Evolutionary conservation across 345 rosid genomes (phyloP), one percentile per base, ranked within the genome.

Genomic region (Brassica juncea): DNA sequence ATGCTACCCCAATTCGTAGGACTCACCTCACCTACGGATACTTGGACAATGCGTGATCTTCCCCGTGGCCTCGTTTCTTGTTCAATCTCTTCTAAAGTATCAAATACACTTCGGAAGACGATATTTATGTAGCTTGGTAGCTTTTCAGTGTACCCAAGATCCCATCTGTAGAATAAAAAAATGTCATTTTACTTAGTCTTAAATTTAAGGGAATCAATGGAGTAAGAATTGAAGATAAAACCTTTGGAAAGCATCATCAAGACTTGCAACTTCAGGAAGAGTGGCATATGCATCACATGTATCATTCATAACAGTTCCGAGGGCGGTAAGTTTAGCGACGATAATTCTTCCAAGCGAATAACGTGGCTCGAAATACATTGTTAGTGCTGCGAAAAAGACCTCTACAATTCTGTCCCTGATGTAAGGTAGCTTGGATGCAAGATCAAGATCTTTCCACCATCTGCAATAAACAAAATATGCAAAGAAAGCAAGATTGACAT

Each of bases 241-340:
- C 72, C 66, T 75, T 35, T 75, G 27, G 12, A 75, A 34, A 55
- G 25, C 15, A 5, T 15, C 54, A 14, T 35, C 15, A 6, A 54
- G 39, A 55, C 37, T n/a, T 8, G 11, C 8, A 35, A 55, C 71
- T 34, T 75, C 72, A 2, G 78, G 66, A 34, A 66, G 16, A 35
- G 78, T 75, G 5, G 6, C 78, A 54, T 28, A 75, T 55, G 72
- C 66, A 66, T 75, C 78, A 37, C 78, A 75, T 15, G 72, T 52
- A 42, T 75, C 78, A 66, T 75, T 49, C 65, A 75, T 11, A 3
- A 9, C 78, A 54, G 19, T 12, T 11, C 7, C 16, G 2, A 66
- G 1, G 2, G 61, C 37, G 4, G 58, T 66, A 2, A n/a, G n/a
- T 66, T 75, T 75, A 21, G 58, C 1, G 1, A 55, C 4, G 8